Percentiles rank a stretch among this genome's conserved stretches.
These are phyloP conservation scores for Beauveria sp. DNA, from an alignment of 2,329 filamentous ascomycete genomes.

Conservation along the genomic window DNA sequence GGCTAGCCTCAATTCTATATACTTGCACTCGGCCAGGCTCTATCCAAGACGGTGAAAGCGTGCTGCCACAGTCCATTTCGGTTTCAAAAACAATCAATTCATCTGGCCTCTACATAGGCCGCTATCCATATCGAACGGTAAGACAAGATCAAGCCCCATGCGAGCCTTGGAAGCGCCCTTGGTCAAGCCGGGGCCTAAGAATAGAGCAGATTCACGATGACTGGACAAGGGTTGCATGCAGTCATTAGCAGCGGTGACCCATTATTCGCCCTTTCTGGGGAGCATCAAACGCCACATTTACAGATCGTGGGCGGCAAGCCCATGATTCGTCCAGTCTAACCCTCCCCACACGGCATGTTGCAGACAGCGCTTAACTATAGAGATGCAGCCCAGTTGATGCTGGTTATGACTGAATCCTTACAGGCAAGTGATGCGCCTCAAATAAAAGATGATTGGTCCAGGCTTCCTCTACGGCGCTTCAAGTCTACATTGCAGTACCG, in stretches of 20 bases:
- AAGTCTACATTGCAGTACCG: not conserved
- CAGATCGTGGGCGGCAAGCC: not conserved
- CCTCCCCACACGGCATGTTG: not conserved
- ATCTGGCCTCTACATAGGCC: not conserved
- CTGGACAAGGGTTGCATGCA: not conserved
- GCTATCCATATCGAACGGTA: not conserved
- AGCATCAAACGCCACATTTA: not conserved
- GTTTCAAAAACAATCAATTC: not conserved
- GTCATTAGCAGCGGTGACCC: not conserved
- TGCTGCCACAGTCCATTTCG: not conserved
- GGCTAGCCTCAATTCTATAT: conserved; percentile 1
- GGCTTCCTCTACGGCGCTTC: not conserved
- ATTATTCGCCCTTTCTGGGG: not conserved
- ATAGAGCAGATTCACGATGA: not conserved
- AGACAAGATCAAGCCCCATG: not conserved
- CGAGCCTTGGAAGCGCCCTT: conserved; percentile 1
- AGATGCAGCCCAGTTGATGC: not conserved
- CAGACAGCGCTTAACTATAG: not conserved
- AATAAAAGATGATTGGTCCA: not conserved
- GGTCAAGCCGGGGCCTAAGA: not conserved
- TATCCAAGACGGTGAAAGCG: not conserved
- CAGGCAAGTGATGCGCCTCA: not conserved
- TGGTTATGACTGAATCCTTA: not conserved
- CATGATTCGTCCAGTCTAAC: not conserved
- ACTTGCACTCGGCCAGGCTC: not conserved